phyloP scores from a whole-genome alignment of 2,329 filamentous ascomycete genomes.

The Elsinoe necatrix region DNA sequence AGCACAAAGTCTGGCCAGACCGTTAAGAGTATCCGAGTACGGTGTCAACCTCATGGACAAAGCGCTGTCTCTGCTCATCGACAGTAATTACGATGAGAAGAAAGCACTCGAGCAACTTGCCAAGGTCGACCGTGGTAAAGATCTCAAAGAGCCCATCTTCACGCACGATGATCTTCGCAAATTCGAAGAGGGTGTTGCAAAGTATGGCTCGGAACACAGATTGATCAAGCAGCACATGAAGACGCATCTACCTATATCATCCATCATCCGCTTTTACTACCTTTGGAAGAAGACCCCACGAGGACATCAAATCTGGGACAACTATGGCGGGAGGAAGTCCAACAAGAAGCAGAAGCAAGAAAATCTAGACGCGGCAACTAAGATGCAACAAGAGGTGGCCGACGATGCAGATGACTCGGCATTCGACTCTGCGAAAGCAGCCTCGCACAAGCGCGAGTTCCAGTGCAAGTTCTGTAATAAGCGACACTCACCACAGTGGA shows the following conservation, averaged over 20 bases:
- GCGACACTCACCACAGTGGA: conserved; percentile 78
- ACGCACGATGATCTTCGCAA: conserved; percentile 71
- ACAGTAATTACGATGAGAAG: conserved; percentile 61
- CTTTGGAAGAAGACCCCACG: conserved; percentile 92
- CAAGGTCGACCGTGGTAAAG: conserved; percentile 56
- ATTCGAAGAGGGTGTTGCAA: conserved; percentile 84
- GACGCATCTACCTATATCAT: conserved; percentile 60
- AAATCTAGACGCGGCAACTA: conserved; percentile 53
- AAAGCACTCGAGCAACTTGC: conserved; percentile 62
- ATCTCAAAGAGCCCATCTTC: conserved; percentile 77
- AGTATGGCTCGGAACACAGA: conserved; percentile 84
- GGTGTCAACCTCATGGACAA: conserved; percentile 86
- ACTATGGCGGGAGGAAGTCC: conserved; percentile 75
- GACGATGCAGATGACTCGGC: conserved; percentile 91
- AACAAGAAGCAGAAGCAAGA: conserved; percentile 64
- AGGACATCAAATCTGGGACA: conserved; percentile 83
- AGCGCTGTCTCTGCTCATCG: conserved; percentile 64
- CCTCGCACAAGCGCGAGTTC: conserved; percentile 69
- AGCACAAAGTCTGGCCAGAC: conserved; percentile 55
- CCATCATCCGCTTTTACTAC: conserved; percentile 90
- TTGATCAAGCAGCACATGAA: conserved; percentile 78
- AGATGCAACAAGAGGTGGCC: conserved; percentile 84
- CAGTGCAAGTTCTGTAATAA: conserved; percentile 88
- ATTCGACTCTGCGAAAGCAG: conserved; percentile 82
- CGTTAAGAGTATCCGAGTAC: conserved; percentile 61